These are phyloP conservation scores for Poronia punctata DNA, from an alignment of 495 filamentous ascomycete species.

Conservation along the genomic window DNA sequence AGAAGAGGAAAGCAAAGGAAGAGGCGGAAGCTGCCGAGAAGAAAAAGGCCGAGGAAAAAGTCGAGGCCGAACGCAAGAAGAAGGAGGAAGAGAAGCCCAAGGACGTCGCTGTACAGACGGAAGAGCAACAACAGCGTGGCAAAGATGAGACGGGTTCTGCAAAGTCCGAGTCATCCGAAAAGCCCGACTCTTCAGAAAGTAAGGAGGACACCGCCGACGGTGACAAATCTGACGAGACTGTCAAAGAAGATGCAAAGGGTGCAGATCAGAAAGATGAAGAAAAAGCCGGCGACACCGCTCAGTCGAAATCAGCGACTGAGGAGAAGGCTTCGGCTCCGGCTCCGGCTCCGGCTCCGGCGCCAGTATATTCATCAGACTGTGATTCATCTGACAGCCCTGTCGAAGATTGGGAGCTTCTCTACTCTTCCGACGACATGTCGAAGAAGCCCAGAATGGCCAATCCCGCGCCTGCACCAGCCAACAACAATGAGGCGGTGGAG, in stretches of 20 bases:
- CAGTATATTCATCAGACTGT: constrained; percentile 28
- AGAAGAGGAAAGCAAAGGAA: constrained; percentile 39
- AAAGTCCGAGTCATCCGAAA: constrained; percentile 12
- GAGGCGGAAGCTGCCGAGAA: constrained; percentile 9
- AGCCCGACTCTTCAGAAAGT: constrained; percentile 8
- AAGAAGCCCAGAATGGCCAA: constrained; percentile 36
- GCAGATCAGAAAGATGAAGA: constrained; percentile 13
- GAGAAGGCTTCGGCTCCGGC: constrained; percentile 15
- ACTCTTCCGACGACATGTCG: constrained; percentile 44
- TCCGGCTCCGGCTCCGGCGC: constrained; percentile 4
- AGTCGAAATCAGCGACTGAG: neutral
- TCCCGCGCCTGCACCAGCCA: constrained; percentile 16
- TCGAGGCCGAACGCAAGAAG: constrained; percentile 23
- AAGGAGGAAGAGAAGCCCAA: constrained; percentile 34
- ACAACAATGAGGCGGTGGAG: constrained; percentile 21
- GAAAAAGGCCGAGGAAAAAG: constrained; percentile 21
- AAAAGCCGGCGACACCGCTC: constrained; percentile 2
- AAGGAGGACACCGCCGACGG: constrained; percentile 7
- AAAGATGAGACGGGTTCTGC: constrained; percentile 20
- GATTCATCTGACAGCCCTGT: constrained; percentile 44
- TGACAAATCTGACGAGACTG: constrained; percentile 11
- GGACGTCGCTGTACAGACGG: constrained; percentile 34
- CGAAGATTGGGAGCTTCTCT: constrained; percentile 45
- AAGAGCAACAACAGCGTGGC: constrained; percentile 8
- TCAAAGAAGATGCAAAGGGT: constrained; percentile 9